Conservation (phyloP, 768 basidiomycete species). For the Hypholoma sublateritium region DNA sequence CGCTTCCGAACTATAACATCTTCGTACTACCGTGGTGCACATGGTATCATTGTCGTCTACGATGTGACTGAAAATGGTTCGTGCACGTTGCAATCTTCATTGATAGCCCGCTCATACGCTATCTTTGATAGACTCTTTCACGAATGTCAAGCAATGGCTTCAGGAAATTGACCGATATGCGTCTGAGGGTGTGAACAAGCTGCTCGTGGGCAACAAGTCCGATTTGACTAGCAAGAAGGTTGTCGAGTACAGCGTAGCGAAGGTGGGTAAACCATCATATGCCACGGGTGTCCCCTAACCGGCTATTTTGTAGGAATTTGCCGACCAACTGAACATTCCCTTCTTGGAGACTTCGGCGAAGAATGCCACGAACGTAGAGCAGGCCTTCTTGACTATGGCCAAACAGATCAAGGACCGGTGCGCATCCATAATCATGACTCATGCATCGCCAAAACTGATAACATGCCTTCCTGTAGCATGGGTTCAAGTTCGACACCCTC, state of each 20-base stretch:
- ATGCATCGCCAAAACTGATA: not conserved
- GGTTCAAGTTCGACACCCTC: slow-evolving; percentile 77
- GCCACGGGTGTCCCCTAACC: not conserved
- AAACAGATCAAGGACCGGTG: slow-evolving; percentile 94
- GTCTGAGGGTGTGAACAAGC: slow-evolving; percentile 97
- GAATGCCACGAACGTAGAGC: slow-evolving; percentile 97
- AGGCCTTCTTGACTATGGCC: slow-evolving; percentile 98
- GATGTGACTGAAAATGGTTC: slow-evolving; percentile 93
- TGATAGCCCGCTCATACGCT: not conserved
- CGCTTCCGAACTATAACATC: slow-evolving; percentile 99
- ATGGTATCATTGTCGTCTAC: slow-evolving; percentile 99
- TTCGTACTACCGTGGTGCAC: slow-evolving; percentile 98
- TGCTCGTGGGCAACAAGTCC: slow-evolving; percentile 98
- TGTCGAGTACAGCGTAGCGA: slow-evolving; percentile 85
- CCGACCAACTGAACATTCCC: slow-evolving; percentile 89
- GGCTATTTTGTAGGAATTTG: slow-evolving; percentile 67
- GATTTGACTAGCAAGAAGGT: slow-evolving; percentile 97
- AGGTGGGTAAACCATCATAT: slow-evolving; percentile 43
- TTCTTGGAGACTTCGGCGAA: slow-evolving; percentile 99
- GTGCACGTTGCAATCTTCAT: slow-evolving; percentile 11
- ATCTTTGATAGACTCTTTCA: slow-evolving; percentile 72
- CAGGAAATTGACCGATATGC: slow-evolving; percentile 95
- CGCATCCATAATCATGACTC: slow-evolving; percentile 15
- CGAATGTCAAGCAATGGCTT: slow-evolving; percentile 94
- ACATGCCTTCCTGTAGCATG: slow-evolving; percentile 56